Conservation (phyloP, 148 eudicot genomes). For the Fallopia convolvulus region DNA sequence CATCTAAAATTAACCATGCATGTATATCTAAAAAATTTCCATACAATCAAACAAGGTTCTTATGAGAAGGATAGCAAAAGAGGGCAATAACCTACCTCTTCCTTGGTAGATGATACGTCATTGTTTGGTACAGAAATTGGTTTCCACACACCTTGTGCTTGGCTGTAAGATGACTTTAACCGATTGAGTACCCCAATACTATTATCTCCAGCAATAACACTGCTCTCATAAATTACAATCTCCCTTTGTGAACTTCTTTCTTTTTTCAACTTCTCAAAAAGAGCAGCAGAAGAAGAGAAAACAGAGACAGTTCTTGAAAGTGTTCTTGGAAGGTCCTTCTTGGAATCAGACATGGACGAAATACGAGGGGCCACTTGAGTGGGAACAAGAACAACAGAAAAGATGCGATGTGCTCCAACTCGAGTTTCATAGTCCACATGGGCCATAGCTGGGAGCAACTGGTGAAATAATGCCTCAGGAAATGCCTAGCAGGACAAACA, state of each 20-base stretch:
- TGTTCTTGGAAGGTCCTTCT: slow-evolving; percentile 53
- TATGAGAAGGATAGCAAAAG: not conserved
- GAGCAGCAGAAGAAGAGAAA: slow-evolving; percentile 96
- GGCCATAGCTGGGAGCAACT: slow-evolving; percentile 89
- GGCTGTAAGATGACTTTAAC: slow-evolving; percentile 67
- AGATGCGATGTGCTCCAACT: slow-evolving; percentile 74
- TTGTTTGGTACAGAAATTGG: slow-evolving; percentile 9
- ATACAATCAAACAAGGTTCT: not conserved
- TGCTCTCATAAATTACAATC: slow-evolving; percentile 23
- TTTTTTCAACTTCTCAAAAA: slow-evolving; percentile 68
- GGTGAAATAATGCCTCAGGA: slow-evolving; percentile 92
- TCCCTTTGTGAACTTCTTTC: slow-evolving; percentile 44
- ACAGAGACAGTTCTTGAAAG: slow-evolving; percentile 91
- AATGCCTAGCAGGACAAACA: slow-evolving; percentile 50
- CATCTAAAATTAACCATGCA: not conserved
- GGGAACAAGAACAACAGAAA: slow-evolving; percentile 94
- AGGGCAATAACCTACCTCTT: slow-evolving; percentile 39
- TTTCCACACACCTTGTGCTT: slow-evolving; percentile 38
- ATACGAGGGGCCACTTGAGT: slow-evolving; percentile 74
- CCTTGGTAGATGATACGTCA: slow-evolving; percentile 18
- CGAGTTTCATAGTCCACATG: slow-evolving; percentile 87
- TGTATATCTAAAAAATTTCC: not conserved
- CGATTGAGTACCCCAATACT: slow-evolving; percentile 47
- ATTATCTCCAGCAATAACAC: not conserved
- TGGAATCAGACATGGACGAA: slow-evolving; percentile 24